Conservation (phyloP, 192 early-diverging fungal genomes). For the Podila verticillata region DNA sequence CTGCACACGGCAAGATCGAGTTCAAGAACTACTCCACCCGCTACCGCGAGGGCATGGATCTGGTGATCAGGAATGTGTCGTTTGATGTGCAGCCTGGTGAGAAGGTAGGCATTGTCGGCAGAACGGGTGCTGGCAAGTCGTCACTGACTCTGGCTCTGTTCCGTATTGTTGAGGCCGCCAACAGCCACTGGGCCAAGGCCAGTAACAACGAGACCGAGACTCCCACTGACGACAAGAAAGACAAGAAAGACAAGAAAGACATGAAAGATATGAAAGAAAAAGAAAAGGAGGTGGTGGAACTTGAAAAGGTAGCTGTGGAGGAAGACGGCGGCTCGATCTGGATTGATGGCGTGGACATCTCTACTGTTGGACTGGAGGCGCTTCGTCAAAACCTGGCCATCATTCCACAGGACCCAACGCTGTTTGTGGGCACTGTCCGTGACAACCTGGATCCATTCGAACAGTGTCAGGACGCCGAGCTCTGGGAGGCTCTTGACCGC, state of each 20-base stretch:
- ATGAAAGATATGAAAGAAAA: conserved; percentile 27
- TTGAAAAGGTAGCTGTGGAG: conserved; percentile 77
- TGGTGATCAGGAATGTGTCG: conserved; percentile 80
- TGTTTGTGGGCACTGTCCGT: conserved; percentile 71
- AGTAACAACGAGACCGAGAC: conserved; percentile 58
- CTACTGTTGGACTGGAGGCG: conserved; percentile 66
- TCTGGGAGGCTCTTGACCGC: conserved; percentile 78
- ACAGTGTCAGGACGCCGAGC: conserved; percentile 56
- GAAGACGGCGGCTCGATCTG: conserved; percentile 61
- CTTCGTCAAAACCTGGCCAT: conserved; percentile 72
- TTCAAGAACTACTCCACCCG: conserved; percentile 83
- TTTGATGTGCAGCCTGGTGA: conserved; percentile 47
- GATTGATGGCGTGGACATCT: conserved; percentile 73
- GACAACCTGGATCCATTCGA: conserved; percentile 70
- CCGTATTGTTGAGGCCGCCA: conserved; percentile 59
- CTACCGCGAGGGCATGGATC: conserved; percentile 82
- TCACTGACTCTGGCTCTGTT: conserved; percentile 62
- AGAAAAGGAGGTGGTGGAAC: conserved; percentile 60
- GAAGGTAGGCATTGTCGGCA: conserved; percentile 84
- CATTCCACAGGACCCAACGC: conserved; percentile 82
- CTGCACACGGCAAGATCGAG: conserved; percentile 74
- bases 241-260: background rate
- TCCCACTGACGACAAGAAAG: background rate
- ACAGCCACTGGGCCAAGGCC: conserved; percentile 58
- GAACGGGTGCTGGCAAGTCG: conserved; percentile 63